These are phyloP conservation scores for Metschnikowia gruessii DNA, from an alignment of 805 yeast genomes.

Conservation along the genomic window DNA sequence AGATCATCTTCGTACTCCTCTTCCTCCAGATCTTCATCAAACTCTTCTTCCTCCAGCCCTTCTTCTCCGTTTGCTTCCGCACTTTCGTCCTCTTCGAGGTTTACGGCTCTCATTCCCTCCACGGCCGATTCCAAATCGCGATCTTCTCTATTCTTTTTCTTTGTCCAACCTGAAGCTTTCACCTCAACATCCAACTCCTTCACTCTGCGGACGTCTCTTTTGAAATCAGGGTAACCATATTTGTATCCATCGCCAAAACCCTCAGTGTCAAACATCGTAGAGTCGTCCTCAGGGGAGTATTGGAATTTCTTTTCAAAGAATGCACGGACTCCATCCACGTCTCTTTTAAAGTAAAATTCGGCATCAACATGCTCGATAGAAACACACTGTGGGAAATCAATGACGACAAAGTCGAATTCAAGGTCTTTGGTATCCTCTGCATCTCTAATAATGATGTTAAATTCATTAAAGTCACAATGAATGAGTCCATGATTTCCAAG, in stretches of 20 bases:
- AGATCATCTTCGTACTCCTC: slow-evolving; percentile 36
- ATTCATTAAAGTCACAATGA: slow-evolving; percentile 97
- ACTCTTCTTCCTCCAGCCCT: slow-evolving; percentile 19
- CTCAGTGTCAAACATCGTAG: slow-evolving; percentile 69
- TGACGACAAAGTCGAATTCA: slow-evolving; percentile 78
- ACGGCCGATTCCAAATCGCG: slow-evolving; percentile 78
- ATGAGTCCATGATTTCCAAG: slow-evolving; percentile 86
- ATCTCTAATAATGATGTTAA: slow-evolving; percentile 83
- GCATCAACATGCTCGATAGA: slow-evolving; percentile 91
- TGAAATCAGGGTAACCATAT: slow-evolving; percentile 74
- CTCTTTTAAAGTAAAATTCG: slow-evolving; percentile 82
- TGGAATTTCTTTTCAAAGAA: slow-evolving; percentile 78
- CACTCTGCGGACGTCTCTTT: slow-evolving; percentile 66
- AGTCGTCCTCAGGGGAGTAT: slow-evolving; percentile 66
- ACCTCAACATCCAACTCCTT: slow-evolving; percentile 79
- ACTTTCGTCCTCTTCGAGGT: slow-evolving; percentile 41
- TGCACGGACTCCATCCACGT: slow-evolving; percentile 82
- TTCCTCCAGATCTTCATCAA: slow-evolving; percentile 30
- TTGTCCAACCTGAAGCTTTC: slow-evolving; percentile 82
- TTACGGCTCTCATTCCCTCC: slow-evolving; percentile 55
- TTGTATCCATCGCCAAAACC: slow-evolving; percentile 81
- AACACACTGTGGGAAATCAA: slow-evolving; percentile 98
- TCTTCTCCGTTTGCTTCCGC: slow-evolving; percentile 22
- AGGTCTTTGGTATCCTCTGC: slow-evolving; percentile 46
- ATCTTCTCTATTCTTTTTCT: slow-evolving; percentile 39